Evolutionary conservation across 345 rosid genomes (phyloP), one percentile per base, ranked within the genome.

Genomic region (Salix purpurea): DNA sequence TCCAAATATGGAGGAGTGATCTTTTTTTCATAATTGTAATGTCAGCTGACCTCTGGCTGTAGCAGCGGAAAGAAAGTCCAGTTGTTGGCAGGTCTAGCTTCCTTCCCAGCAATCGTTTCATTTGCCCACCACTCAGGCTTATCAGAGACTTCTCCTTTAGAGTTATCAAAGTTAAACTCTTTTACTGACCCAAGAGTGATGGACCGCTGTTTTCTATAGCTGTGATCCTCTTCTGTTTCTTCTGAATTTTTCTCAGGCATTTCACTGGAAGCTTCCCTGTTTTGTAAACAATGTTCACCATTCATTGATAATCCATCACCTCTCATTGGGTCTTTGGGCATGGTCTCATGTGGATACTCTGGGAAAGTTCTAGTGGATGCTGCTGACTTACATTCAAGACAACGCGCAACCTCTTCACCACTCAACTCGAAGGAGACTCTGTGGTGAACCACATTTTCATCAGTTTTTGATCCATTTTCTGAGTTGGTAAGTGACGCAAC

Each of bases 341-440:
- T 70, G 14, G 56, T 68, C 56, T 87, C 86, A 61, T 76, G 85
- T 0, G 83, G 78, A 72, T 68, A 80, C 72, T 82, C 87, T 61
- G 80, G 28, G 39, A 81, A 58, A 65, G 81, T 81, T 81, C 91
- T 87, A 24, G 68, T 46, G 10, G 86, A 75, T n/a, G 78, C 46
- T 56, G 66, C 73, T 14, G 91, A 82, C 77, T 88, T 91, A 70
- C 71, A 92, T 19, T 90, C 91, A 65, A 94, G 89, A 86, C 97
- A 91, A 61, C 92, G 94, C 1, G 97, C 98, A 69, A 94, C 97
- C 70, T 94, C 98, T 85, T 94, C 98, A 8, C 98, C 97, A 37
- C 94, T 92, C 80, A 94, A 78, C 88, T 94, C 98, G 66, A 94
- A 94, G 2, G 97, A 94, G 60, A 94, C 97, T 83, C 98, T 88